Evolutionary conservation across 2,329 filamentous ascomycete species (phyloP).

Genomic region (Hortaea werneckii): DNA sequence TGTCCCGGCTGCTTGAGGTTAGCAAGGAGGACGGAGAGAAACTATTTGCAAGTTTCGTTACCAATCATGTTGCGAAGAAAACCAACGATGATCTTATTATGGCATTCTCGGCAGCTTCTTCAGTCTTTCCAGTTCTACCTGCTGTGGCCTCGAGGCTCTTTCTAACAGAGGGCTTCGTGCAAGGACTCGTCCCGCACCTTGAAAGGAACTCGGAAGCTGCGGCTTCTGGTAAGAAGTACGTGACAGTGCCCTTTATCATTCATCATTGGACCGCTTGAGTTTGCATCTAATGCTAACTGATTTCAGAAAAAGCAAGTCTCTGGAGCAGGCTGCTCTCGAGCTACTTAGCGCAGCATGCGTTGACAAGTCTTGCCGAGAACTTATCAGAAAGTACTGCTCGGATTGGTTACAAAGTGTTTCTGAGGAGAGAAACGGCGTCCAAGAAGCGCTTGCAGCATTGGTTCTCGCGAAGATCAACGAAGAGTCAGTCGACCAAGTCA

Average conservation of each 20-base stretch:
- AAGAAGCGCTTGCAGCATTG: conserved; percentile 34
- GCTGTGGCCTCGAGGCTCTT: conserved; percentile 68
- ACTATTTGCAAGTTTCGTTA: conserved; percentile 63
- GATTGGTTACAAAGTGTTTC: conserved; percentile 82
- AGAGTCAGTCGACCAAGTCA: conserved; percentile 17
- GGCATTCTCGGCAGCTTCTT: conserved; percentile 84
- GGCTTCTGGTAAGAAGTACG: conserved; percentile 22
- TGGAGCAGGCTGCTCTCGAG: conserved; percentile 78
- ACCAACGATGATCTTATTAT: conserved; percentile 83
- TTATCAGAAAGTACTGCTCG: conserved; percentile 72
- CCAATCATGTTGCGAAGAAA: conserved; percentile 56
- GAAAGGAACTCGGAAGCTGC: conserved; percentile 43
- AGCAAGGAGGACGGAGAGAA: conserved; percentile 58
- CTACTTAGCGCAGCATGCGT: conserved; percentile 88
- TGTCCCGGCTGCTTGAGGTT: conserved; percentile 72
- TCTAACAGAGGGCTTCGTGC: conserved; percentile 76
- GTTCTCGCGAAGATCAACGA: conserved; percentile 46
- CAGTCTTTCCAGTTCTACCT: conserved; percentile 77
- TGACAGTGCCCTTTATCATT: background rate
- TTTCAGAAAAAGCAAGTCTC: conserved; percentile 68
- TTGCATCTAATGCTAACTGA: conserved; percentile 6
- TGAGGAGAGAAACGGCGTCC: conserved; percentile 26
- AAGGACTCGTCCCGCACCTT: conserved; percentile 49
- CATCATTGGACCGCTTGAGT: background rate
- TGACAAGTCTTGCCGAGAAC: conserved; percentile 69